phyloP scores from a whole-genome alignment of 2,329 filamentous ascomycete genomes.

The Westerdykella ornata region DNA sequence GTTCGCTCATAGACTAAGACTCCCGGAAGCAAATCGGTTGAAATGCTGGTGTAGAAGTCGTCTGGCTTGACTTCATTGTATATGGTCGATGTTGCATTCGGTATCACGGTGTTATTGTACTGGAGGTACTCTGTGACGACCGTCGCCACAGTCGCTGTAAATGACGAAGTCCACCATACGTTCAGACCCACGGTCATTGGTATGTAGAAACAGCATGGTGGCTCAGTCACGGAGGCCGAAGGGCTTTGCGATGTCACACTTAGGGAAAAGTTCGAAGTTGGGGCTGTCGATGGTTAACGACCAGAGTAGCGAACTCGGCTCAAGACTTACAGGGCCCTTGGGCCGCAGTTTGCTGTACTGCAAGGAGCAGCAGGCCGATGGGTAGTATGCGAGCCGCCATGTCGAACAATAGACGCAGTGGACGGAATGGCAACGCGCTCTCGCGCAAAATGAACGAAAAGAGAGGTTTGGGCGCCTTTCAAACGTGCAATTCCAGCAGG shows the following conservation, averaged over 20 bases:
- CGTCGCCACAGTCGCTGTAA: slow-evolving; percentile 3
- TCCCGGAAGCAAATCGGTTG: not conserved
- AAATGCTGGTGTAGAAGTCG: not conserved
- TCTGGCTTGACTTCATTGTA: not conserved
- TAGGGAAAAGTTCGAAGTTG: not conserved
- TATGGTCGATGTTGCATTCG: slow-evolving; percentile 3
- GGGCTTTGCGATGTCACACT: not conserved
- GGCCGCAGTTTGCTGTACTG: too few relatives aligned
- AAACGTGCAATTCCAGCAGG: too few relatives aligned
- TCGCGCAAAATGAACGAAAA: too few relatives aligned
- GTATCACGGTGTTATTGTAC: slow-evolving; percentile 5
- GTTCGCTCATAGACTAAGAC: not conserved
- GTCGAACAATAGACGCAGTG: too few relatives aligned
- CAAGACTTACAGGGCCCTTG: too few relatives aligned
- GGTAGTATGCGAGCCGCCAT: too few relatives aligned
- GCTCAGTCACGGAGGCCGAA: not conserved
- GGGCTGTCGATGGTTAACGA: not conserved
- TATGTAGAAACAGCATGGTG: slow-evolving; percentile 3
- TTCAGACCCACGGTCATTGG: slow-evolving; percentile 3
- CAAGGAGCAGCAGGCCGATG: too few relatives aligned
- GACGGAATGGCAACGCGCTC: too few relatives aligned
- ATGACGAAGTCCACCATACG: slow-evolving; percentile 4
- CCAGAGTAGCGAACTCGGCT: not conserved
- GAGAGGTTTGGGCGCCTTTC: too few relatives aligned
- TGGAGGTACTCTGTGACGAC: slow-evolving; percentile 4